Conservation (phyloP, 1,284 basidiomycete species). For the Cutaneotrichosporon cyanovorans region DNA sequence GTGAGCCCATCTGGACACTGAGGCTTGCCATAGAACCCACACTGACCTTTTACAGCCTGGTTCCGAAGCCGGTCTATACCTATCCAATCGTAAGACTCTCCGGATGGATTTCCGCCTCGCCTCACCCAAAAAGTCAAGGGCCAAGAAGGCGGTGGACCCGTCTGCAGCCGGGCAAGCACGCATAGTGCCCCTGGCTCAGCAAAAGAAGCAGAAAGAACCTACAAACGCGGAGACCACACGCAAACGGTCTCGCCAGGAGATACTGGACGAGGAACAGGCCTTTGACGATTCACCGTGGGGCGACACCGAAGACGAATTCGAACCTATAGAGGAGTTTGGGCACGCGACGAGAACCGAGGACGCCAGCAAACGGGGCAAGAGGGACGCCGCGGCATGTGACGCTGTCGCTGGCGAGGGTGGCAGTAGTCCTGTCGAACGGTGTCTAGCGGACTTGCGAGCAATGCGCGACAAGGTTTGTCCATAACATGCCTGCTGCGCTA, state of each 20-base stretch:
- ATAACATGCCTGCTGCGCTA: background rate
- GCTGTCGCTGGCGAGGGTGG: background rate
- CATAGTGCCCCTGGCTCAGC: slow-evolving; percentile 19
- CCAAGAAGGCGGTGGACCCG: background rate
- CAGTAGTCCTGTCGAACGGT: slow-evolving; percentile 2
- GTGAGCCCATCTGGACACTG: slow-evolving; percentile 23
- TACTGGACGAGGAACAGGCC: slow-evolving; percentile 23
- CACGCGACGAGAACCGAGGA: background rate
- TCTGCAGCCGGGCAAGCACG: slow-evolving; percentile 9
- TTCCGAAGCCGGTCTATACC: slow-evolving; percentile 14
- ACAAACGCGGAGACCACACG: slow-evolving; percentile 20
- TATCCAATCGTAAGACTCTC: slow-evolving; percentile 26
- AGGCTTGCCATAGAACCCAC: too few relatives aligned
- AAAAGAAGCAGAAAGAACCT: background rate
- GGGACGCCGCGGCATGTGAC: background rate
- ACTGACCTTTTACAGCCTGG: slow-evolving; percentile 27
- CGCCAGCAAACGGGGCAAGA: background rate
- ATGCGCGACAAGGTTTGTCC: slow-evolving; percentile 8
- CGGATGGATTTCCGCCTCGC: slow-evolving; percentile 29
- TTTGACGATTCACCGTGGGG: slow-evolving; percentile 38
- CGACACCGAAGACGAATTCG: slow-evolving; percentile 27
- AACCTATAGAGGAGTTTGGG: slow-evolving; percentile 52
- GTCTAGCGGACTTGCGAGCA: slow-evolving; percentile 1
- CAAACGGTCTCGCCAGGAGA: slow-evolving; percentile 27
- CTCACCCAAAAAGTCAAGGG: slow-evolving; percentile 12